A percentile compares a stretch with the other conserved stretches of the same genome.
Conservation (phyloP, 164 flowering plant species). For the Liriodendron chinense region DNA sequence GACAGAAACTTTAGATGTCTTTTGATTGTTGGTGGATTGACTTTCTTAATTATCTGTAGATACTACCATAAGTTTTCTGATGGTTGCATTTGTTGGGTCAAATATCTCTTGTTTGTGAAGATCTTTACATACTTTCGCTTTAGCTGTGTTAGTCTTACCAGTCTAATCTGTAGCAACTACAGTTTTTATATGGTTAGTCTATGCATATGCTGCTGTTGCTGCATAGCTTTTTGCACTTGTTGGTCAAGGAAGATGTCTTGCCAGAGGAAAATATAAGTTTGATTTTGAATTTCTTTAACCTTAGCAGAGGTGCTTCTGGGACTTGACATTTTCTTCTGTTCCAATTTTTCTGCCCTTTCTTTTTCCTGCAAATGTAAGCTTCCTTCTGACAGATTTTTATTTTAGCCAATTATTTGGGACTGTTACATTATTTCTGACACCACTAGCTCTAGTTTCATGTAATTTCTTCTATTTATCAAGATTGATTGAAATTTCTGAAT, state of each 20-base stretch:
- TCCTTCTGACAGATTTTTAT: neutral
- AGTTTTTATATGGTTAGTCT: neutral
- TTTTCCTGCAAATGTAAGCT: neutral
- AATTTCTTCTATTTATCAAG: conserved; percentile 25
- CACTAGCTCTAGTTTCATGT: conserved; percentile 15
- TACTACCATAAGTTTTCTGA: too few species aligned
- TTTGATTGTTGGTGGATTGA: too few species aligned
- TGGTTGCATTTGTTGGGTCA: neutral
- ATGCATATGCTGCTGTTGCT: neutral
- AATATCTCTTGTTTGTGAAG: neutral
- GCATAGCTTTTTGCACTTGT: neutral
- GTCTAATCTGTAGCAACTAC: neutral
- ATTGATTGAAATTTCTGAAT: conserved; percentile 38
- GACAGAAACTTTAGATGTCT: too few species aligned
- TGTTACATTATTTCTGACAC: conserved; percentile 6
- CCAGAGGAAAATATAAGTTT: neutral
- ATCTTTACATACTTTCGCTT: neutral
- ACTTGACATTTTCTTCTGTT: neutral
- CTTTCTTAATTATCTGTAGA: too few species aligned
- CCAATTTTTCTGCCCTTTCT: neutral
- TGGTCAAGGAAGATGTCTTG: neutral
- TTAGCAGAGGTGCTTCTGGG: neutral
- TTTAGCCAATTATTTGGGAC: neutral
- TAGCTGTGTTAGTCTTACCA: neutral
- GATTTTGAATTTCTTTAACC: neutral